Conservation (phyloP, 768 basidiomycete genomes). For the Guyanaporus albipodus region DNA sequence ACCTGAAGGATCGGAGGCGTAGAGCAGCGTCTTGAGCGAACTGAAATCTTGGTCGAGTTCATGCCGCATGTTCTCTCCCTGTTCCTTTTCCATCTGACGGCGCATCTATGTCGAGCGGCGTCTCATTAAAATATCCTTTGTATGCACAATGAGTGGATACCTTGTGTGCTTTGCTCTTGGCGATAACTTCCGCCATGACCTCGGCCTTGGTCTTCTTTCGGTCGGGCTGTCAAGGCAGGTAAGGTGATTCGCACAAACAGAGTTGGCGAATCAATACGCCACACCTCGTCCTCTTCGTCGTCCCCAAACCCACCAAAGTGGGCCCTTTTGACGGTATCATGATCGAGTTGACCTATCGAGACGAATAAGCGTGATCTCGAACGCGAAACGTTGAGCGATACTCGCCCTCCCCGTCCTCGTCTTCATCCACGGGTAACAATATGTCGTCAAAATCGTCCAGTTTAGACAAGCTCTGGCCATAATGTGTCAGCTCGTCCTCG, state of each 20-base stretch:
- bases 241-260: background rate
- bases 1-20: slow-evolving; percentile 47
- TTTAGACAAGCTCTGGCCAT: slow-evolving; percentile 82
- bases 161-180: slow-evolving; percentile 96
- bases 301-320: slow-evolving; percentile 90
- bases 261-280: slow-evolving; percentile 3
- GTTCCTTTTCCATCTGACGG: slow-evolving; percentile 84
- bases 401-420: slow-evolving; percentile 47
- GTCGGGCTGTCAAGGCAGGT: slow-evolving; percentile 49
- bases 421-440: slow-evolving; percentile 50
- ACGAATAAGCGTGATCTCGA: background rate
- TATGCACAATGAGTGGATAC: slow-evolving; percentile 36
- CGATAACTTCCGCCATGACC: slow-evolving; percentile 96
- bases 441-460: slow-evolving; percentile 80
- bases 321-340: slow-evolving; percentile 56
- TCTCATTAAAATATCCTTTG: background rate
- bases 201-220: slow-evolving; percentile 91
- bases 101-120: slow-evolving; percentile 50
- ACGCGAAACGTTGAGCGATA: background rate
- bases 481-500: slow-evolving; percentile 88
- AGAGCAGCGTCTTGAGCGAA: slow-evolving; percentile 71
- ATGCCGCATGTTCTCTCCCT: slow-evolving; percentile 80
- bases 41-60: slow-evolving; percentile 88
- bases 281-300: slow-evolving; percentile 55
- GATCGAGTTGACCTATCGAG: slow-evolving; percentile 59